These are phyloP conservation scores for Rhizomucor pusillus DNA, from an alignment of 371 early-diverging fungal species.

Conservation along the genomic window DNA sequence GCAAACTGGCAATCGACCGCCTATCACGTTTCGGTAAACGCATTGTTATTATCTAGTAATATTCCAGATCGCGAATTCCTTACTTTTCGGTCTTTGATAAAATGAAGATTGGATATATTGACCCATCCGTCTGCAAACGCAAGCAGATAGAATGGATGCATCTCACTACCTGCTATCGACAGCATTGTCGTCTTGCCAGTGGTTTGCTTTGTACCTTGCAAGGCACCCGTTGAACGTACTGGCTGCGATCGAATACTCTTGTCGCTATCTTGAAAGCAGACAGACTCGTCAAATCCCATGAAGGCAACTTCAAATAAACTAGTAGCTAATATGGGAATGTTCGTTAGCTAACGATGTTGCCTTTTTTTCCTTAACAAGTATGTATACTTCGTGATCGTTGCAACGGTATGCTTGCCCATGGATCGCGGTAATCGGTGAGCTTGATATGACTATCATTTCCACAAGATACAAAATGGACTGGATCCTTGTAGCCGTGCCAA, in stretches of 20 bases:
- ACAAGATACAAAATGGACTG: conserved; percentile 7
- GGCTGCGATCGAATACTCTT: background rate
- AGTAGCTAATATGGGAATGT: background rate
- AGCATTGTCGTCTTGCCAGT: background rate
- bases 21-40: background rate
- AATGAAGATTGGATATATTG: conserved; percentile 11
- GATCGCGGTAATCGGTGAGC: conserved; percentile 13
- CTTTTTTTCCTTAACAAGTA: too few species aligned
- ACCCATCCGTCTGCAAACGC: conserved; percentile 15
- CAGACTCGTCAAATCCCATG: background rate
- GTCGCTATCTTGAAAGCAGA: background rate
- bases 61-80: background rate
- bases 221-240: background rate
- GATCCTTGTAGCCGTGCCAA: conserved; percentile 16
- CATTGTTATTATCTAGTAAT: too few species aligned
- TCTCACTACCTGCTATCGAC: conserved; percentile 8
- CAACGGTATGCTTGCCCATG: conserved; percentile 3
- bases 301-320: background rate
- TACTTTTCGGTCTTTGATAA: too few species aligned
- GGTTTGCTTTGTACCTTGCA: background rate
- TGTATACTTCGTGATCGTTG: conserved; percentile 16
- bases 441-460: conserved; percentile 12
- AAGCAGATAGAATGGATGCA: conserved; percentile 9
- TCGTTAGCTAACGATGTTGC: background rate
- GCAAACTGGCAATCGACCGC: background rate